phyloP scores from a whole-genome alignment of 768 basidiomycete genomes.

The Auricularia sp. region DNA sequence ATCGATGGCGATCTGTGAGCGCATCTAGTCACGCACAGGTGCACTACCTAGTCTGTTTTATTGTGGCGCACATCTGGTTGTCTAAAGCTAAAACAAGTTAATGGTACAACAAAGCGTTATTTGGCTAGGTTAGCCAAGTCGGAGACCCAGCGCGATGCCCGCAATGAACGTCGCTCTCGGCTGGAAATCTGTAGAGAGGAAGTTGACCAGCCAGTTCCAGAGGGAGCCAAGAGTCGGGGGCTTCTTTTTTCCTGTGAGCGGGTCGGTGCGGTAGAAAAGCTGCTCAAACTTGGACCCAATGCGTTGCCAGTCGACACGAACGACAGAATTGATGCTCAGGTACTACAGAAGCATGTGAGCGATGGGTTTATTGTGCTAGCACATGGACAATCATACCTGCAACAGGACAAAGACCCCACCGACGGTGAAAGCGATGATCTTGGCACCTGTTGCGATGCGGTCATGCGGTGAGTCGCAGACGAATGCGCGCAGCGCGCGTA shows the following conservation, averaged over 20 bases:
- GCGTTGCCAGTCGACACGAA: slow-evolving; percentile 74
- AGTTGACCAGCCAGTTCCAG: slow-evolving; percentile 62
- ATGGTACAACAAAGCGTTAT: no score
- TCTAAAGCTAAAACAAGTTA: no score
- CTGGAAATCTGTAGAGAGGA: slow-evolving; percentile 89
- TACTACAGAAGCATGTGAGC: background rate
- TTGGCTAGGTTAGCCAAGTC: slow-evolving; percentile 42
- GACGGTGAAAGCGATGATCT: slow-evolving; percentile 70
- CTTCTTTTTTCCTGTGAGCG: slow-evolving; percentile 33
- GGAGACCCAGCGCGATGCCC: slow-evolving; percentile 70
- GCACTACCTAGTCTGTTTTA: no score
- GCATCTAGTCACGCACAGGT: no score
- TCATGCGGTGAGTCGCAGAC: no score
- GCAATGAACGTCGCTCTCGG: slow-evolving; percentile 80
- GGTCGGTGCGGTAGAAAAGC: slow-evolving; percentile 55
- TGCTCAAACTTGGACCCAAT: slow-evolving; percentile 60
- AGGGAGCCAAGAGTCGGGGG: slow-evolving; percentile 57
- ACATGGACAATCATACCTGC: slow-evolving; percentile 46
- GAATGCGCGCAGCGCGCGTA: slow-evolving; percentile 11
- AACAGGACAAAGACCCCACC: slow-evolving; percentile 86
- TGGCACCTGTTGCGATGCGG: slow-evolving; percentile 41
- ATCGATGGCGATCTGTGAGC: no score
- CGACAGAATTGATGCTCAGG: slow-evolving; percentile 56
- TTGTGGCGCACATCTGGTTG: no score
- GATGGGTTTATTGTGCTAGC: background rate